These are phyloP conservation scores for Hyphopichia wangnamkhiaoensis DNA, from an alignment of 1,139 yeast species.

Conservation along the genomic window DNA sequence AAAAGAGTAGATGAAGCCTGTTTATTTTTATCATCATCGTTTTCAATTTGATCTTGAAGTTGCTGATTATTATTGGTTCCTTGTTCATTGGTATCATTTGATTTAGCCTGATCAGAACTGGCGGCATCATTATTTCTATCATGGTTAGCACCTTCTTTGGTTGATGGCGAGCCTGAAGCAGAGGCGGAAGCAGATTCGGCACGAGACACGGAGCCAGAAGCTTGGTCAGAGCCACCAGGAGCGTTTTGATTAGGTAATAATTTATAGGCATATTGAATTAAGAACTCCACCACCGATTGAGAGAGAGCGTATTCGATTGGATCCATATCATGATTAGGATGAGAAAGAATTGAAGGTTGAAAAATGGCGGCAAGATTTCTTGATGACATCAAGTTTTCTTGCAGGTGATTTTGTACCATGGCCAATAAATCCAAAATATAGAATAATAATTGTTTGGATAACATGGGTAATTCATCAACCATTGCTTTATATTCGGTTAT, in stretches of 20 bases:
- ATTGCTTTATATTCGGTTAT: conserved; percentile 69
- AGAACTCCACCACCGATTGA: conserved; percentile 82
- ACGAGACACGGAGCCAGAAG: neutral
- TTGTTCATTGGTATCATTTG: neutral
- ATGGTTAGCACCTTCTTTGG: too few relatives aligned
- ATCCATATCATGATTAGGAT: conserved; percentile 87
- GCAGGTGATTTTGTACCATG: conserved; percentile 78
- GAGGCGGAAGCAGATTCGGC: neutral
- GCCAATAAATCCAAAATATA: conserved; percentile 86
- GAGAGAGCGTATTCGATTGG: conserved; percentile 91
- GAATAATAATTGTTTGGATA: conserved; percentile 80
- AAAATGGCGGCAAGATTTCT: conserved; percentile 92
- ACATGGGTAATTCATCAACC: conserved; percentile 64
- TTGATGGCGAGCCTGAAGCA: neutral
- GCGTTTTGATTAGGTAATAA: conserved; percentile 53
- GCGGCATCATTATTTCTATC: neutral
- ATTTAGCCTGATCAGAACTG: neutral
- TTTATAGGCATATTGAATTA: conserved; percentile 83
- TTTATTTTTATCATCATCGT: too few relatives aligned
- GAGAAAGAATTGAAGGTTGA: conserved; percentile 91
- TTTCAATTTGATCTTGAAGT: neutral
- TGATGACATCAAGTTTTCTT: conserved; percentile 86
- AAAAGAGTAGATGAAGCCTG: conserved; percentile 8
- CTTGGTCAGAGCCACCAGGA: conserved; percentile 1
- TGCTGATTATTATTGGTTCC: neutral